These are phyloP conservation scores for Teunomyces kruisii DNA, from an alignment of 805 yeast species.

Conservation along the genomic window DNA sequence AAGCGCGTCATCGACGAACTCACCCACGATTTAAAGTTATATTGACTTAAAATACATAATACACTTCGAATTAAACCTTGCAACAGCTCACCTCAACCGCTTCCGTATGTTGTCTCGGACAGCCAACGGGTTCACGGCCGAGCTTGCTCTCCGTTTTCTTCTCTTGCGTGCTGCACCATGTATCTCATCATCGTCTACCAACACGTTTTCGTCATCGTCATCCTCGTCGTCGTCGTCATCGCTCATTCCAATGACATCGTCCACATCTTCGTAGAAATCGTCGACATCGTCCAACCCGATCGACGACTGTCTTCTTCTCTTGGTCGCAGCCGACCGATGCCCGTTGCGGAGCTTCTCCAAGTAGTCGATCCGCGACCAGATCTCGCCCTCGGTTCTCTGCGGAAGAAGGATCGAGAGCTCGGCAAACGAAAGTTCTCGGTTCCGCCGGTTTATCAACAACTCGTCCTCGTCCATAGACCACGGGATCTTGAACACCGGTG, in stretches of 20 bases:
- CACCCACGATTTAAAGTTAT: conserved; percentile 75
- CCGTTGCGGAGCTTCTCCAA: conserved; percentile 41
- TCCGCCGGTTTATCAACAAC: conserved; percentile 51
- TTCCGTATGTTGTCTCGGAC: conserved; percentile 13
- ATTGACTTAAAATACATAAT: conserved; percentile 32
- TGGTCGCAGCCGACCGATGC: conserved; percentile 25
- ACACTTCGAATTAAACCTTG: not conserved
- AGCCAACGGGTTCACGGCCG: conserved; percentile 42
- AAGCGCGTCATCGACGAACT: conserved; percentile 73
- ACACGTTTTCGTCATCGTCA: conserved; percentile 15
- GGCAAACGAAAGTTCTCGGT: conserved; percentile 62
- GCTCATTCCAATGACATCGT: conserved; percentile 37
- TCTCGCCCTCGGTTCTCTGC: conserved; percentile 71
- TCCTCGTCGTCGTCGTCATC: conserved; percentile 34
- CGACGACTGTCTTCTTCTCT: conserved; percentile 37
- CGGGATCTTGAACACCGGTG: conserved; percentile 32
- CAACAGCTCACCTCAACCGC: conserved; percentile 8
- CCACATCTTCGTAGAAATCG: conserved; percentile 42
- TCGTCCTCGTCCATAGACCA: conserved; percentile 75
- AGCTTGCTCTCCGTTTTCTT: conserved; percentile 39
- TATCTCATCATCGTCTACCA: conserved; percentile 24
- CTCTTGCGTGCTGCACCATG: conserved; percentile 20
- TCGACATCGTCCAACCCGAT: conserved; percentile 44
- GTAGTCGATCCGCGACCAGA: conserved; percentile 57
- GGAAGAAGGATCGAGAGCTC: conserved; percentile 76